Base-by-base conservation (phyloP, 805 yeast genomes). In the Cyberlindnera meyerae region DNA sequence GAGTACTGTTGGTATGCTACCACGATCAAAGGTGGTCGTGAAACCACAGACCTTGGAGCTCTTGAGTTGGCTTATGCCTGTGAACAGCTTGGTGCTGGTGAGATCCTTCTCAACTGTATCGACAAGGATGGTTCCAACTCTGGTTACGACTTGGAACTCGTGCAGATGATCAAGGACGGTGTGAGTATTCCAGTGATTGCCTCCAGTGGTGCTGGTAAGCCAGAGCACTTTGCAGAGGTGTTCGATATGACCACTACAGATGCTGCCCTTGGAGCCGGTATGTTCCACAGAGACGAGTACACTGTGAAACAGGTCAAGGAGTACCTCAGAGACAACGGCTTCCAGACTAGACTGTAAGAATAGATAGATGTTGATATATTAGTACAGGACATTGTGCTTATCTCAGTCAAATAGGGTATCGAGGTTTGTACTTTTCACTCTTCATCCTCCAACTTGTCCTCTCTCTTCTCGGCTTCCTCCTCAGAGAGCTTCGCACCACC, bases 231-330 rank as follows among this genome's bases (percentile, higher is more conserved):
- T 58, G 77, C 76, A 45, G 87, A 93, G 46, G 99, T 86, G 3
- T 93, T 93, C 55, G 70, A 67, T 31, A 68, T 80, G 30, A 88
- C 97, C 12, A 69, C 73, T 6, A 82, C 93, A 1, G 98, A 93
- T 63, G 99, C 99, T 29, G 97, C 98, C 13, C 70, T 93, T 27
- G 99, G 98, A 26, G 99, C 99, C 4, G 99, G 99, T 29, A 82
- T 93, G 81, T 93, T 93, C 70, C 99, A 93, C 66, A 73, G 98
- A 57, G 89, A 85, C 16, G 97, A 90, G 53, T 93, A 82, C 61
- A 79, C 86, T 11, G 97, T 93, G 13, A 71, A 73, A 33, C 79
- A 88, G 33, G 96, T 93, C 29, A 93, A 93, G 61, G 58, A 71
- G 20, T 78, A 72, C 47, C 70, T 90, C 57, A 61, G 68, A 31